phyloP scores from a whole-genome alignment of 306 rosid genomes.

The Quercus mongolica region DNA sequence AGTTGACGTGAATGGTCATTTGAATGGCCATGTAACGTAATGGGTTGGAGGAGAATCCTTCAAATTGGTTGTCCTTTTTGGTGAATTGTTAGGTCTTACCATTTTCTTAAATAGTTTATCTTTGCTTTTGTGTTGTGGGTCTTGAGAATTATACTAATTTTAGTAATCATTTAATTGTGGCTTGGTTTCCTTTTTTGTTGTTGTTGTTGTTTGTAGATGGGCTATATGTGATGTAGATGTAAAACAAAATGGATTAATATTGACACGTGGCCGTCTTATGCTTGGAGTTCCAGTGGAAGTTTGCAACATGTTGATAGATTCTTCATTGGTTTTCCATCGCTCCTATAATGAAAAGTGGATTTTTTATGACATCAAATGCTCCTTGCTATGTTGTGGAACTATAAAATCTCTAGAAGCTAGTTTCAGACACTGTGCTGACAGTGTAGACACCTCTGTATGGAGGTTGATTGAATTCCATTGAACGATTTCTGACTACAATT shows the following conservation, averaged over 20 bases:
- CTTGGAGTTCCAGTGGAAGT: conserved; percentile 41
- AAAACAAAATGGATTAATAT: conserved; percentile 33
- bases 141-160: neutral
- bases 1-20: too few relatives aligned
- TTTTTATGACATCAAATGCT: conserved; percentile 41
- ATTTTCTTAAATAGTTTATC: neutral
- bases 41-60: too few relatives aligned
- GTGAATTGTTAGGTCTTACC: neutral
- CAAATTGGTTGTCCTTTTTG: neutral
- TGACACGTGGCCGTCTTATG: conserved; percentile 18
- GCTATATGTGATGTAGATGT: conserved; percentile 19
- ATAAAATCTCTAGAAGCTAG: conserved; percentile 36
- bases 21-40: too few relatives aligned
- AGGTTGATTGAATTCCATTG: conserved; percentile 48
- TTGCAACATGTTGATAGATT: conserved; percentile 49
- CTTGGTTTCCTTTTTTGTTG: conserved; percentile 17
- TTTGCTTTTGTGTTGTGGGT: neutral
- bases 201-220: conserved; percentile 19
- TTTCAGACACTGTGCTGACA: conserved; percentile 49
- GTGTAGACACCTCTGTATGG: conserved; percentile 55
- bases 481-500: conserved; percentile 39
- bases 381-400: conserved; percentile 35
- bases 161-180: conserved; percentile 30
- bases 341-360: conserved; percentile 45
- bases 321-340: conserved; percentile 29